Conservation (phyloP, 495 filamentous ascomycete species). For the Lophiostoma macrostomum region DNA sequence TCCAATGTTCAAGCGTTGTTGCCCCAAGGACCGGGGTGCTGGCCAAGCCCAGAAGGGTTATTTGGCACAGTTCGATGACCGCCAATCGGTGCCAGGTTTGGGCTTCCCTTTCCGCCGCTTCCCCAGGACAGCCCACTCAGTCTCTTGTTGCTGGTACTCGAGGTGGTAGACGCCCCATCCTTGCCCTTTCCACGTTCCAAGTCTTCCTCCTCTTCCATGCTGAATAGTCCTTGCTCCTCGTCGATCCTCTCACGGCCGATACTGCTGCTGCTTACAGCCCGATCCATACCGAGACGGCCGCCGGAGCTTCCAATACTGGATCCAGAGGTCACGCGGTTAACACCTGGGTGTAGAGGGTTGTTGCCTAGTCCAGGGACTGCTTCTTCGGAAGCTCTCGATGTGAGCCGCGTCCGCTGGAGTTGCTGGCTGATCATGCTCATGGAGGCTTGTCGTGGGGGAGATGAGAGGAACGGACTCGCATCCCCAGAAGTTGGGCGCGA, state of each 20-base stretch:
- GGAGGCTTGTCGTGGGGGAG: conserved; percentile 57
- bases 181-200: conserved; percentile 18
- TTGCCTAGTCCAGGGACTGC: background rate
- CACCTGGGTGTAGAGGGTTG: conserved; percentile 26
- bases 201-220: conserved; percentile 41
- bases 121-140: conserved; percentile 29
- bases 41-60: background rate
- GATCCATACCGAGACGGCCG: conserved; percentile 33
- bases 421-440: conserved; percentile 49
- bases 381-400: conserved; percentile 30
- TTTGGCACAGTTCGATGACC: conserved; percentile 19
- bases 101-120: conserved; percentile 21
- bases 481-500: conserved; percentile 53
- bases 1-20: conserved; percentile 6
- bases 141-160: conserved; percentile 23
- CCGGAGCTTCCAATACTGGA: conserved; percentile 27
- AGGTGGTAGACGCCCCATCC: conserved; percentile 23
- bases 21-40: conserved; percentile 14
- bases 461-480: conserved; percentile 60
- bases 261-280: conserved; percentile 38
- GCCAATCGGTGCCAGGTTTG: conserved; percentile 30
- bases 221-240: conserved; percentile 43
- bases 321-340: conserved; percentile 21
- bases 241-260: conserved; percentile 39
- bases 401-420: conserved; percentile 46